phyloP scores from a whole-genome alignment of 1,139 yeast species.

The Lodderomyces jiufengensis region DNA sequence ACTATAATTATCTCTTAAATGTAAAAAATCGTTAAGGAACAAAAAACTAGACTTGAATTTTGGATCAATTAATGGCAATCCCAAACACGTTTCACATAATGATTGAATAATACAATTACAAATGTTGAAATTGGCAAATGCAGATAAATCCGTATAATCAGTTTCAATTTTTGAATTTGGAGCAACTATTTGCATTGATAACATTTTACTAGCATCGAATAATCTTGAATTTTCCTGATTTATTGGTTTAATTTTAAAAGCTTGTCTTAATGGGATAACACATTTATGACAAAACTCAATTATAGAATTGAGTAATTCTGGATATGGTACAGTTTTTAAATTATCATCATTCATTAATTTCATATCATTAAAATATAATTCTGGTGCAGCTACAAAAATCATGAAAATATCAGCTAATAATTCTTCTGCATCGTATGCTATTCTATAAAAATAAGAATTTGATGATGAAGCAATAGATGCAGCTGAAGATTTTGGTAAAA shows the following conservation, averaged over 20 bases:
- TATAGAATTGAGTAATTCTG: slow-evolving; percentile 16
- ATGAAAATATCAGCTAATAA: slow-evolving; percentile 34
- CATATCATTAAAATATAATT: slow-evolving; percentile 32
- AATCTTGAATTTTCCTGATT: slow-evolving; percentile 19
- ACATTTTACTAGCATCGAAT: slow-evolving; percentile 35
- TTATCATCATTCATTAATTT: slow-evolving; percentile 21
- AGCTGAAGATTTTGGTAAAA: background rate
- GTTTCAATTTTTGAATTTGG: slow-evolving; percentile 16
- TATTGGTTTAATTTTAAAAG: slow-evolving; percentile 25
- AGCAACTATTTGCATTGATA: slow-evolving; percentile 32
- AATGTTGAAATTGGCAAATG: slow-evolving; percentile 27
- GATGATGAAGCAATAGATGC: slow-evolving; percentile 6
- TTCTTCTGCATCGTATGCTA: slow-evolving; percentile 26
- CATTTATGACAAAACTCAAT: slow-evolving; percentile 25
- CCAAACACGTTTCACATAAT: slow-evolving; percentile 37
- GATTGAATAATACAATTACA: slow-evolving; percentile 34
- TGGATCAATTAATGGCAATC: slow-evolving; percentile 33
- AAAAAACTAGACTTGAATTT: slow-evolving; percentile 38
- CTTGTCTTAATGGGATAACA: slow-evolving; percentile 30
- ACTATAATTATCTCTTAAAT: slow-evolving; percentile 19
- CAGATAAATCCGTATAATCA: slow-evolving; percentile 21
- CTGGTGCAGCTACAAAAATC: slow-evolving; percentile 34
- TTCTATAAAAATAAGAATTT: slow-evolving; percentile 8
- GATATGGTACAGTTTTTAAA: slow-evolving; percentile 12
- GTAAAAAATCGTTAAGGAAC: slow-evolving; percentile 34